These are phyloP conservation scores for Talaromyces rugulosus DNA, from an alignment of 2,329 filamentous ascomycete genomes.

Conservation along the genomic window DNA sequence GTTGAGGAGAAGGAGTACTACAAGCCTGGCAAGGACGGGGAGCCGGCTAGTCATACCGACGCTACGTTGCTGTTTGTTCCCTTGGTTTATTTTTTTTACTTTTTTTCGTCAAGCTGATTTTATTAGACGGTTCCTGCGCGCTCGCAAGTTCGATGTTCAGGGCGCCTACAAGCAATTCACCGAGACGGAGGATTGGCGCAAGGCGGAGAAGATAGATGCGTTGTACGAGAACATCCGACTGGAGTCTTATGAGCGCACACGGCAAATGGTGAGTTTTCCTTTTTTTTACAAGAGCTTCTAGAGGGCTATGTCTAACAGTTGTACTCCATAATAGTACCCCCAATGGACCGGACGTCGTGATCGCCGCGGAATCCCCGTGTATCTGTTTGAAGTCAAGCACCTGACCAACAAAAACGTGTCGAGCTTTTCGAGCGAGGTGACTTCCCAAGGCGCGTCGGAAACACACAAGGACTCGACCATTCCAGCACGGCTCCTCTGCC, in stretches of 20 bases:
- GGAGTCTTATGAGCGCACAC: conserved; percentile 74
- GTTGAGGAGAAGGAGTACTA: conserved; percentile 60
- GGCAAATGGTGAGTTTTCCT: conserved; percentile 57
- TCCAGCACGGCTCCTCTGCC: conserved; percentile 70
- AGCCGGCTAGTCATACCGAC: conserved; percentile 43
- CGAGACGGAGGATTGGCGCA: conserved; percentile 83
- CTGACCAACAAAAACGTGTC: conserved; percentile 78
- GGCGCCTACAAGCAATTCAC: conserved; percentile 81
- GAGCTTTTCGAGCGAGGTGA: conserved; percentile 61
- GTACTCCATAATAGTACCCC: conserved; percentile 61
- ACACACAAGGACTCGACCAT: conserved; percentile 55
- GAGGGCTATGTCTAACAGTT: neutral
- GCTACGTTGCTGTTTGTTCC: conserved; percentile 43
- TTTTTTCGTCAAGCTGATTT: neutral
- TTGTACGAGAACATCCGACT: conserved; percentile 85
- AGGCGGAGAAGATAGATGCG: conserved; percentile 69
- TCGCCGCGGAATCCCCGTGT: conserved; percentile 84
- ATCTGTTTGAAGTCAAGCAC: conserved; percentile 80
- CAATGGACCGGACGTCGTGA: conserved; percentile 94
- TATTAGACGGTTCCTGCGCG: conserved; percentile 74
- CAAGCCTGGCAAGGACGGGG: conserved; percentile 29
- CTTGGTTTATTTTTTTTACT: no score
- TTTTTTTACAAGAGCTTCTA: neutral
- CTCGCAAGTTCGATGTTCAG: conserved; percentile 71
- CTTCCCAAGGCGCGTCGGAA: conserved; percentile 49